Base-by-base conservation (phyloP, 2,329 filamentous ascomycete species). In the Gremmenia infestans region DNA sequence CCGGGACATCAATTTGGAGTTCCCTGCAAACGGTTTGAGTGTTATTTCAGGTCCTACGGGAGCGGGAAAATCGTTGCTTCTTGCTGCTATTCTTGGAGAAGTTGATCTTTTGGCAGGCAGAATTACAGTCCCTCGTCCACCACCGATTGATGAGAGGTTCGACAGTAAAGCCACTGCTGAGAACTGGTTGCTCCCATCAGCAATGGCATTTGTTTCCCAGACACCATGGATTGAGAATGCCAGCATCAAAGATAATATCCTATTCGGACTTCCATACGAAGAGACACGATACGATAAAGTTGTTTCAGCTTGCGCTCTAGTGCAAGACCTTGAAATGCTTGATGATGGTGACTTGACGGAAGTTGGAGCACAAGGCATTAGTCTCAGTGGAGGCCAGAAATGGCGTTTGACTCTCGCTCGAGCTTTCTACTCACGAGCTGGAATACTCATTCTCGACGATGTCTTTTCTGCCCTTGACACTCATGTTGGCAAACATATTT, bases 191-290 rank as follows among this genome's bases (percentile, higher is more conserved):
- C 75, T 89, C 8, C 78, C 83, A 12, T 78, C 78, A 5, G 81
- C 86, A 4, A 79, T 90, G 51, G 88, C 88, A 0, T 92, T 84
- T 64, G 86, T 91, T 36, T 81, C 86, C 1, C 88, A 92, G 67
- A 89, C 86, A 7, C 89, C 89, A 1, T 94, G 89, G 89, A 88
- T 93, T 48, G 88, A 92, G 67, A 92, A 91, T 63, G 86, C 85
- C 1, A 87, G 83, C 5, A 83, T 94, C 58, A 83, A 80, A 55
- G 83, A 90, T 48, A 94, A 93, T 62, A 87, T 93, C 50, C 71
- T 89, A 0, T 92, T 92, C 60, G 88, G 88, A 0, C 74, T 91
- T 2, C 88, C 88, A 0, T 80, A 79, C 36, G 80, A 90, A 53
- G 74, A 82, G 54, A 74, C 77, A 14, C 80, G 89, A 48, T 93